Percentiles rank a stretch among this genome's conserved stretches.
These are phyloP conservation scores for Spongispora temasekensis DNA, from an alignment of 1,284 basidiomycete species.

Conservation along the genomic window DNA sequence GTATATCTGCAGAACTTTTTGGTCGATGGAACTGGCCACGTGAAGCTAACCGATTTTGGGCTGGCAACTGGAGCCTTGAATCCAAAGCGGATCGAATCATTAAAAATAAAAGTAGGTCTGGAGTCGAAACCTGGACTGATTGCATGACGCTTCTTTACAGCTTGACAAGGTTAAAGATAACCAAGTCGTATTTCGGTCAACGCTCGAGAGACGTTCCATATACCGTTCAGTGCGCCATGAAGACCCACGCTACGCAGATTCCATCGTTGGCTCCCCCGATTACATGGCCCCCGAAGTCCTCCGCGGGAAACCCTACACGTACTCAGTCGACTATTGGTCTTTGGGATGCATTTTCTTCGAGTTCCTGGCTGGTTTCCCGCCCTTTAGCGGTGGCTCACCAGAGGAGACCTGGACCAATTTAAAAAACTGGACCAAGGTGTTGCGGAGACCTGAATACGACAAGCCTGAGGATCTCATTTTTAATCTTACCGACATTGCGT, in stretches of 20 bases:
- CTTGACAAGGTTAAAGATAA: conserved; percentile 97
- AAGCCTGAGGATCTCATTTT: conserved; percentile 96
- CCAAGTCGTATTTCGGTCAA: conserved; percentile 88
- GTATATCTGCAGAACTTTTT: conserved; percentile 85
- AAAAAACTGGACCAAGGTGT: conserved; percentile 95
- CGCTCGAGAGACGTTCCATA: conserved; percentile 92
- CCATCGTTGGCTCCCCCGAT: conserved; percentile 97
- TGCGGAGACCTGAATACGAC: conserved; percentile 93
- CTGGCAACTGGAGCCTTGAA: conserved; percentile 96
- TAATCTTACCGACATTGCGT: conserved; percentile 92
- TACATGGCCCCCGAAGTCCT: conserved; percentile 97
- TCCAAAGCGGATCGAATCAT: conserved; percentile 92
- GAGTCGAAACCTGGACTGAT: background rate
- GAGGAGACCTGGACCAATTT: conserved; percentile 99
- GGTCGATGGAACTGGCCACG: conserved; percentile 93
- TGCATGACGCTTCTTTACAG: conserved; percentile 40
- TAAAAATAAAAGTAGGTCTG: conserved; percentile 80
- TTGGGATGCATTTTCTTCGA: conserved; percentile 98
- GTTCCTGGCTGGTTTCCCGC: conserved; percentile 96
- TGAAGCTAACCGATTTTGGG: conserved; percentile 98
- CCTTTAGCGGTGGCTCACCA: conserved; percentile 93
- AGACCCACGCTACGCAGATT: conserved; percentile 95
- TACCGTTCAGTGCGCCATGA: conserved; percentile 92
- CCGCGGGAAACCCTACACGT: conserved; percentile 92
- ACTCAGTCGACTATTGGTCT: conserved; percentile 98